phyloP scores from a whole-genome alignment of 2,329 filamentous ascomycete genomes.

The Penicillium sp. region DNA sequence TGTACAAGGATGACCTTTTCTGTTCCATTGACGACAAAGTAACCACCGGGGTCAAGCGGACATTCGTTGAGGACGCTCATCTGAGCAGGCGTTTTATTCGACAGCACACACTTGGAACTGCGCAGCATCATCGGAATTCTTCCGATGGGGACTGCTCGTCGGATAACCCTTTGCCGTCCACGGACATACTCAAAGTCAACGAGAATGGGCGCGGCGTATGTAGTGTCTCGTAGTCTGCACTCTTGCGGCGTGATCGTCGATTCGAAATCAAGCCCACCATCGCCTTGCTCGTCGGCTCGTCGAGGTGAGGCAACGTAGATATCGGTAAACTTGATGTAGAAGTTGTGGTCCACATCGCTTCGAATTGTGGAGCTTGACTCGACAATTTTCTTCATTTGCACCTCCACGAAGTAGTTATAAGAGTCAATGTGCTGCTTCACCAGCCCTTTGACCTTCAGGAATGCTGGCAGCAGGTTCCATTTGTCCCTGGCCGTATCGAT shows the following conservation, averaged over 20 bases:
- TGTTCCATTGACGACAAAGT: slow-evolving; percentile 96
- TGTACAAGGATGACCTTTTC: slow-evolving; percentile 99
- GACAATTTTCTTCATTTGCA: slow-evolving; percentile 95
- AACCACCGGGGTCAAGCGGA: slow-evolving; percentile 90
- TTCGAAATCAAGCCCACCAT: slow-evolving; percentile 38
- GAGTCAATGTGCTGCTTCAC: slow-evolving; percentile 99
- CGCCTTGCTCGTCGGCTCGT: slow-evolving; percentile 70
- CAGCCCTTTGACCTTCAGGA: slow-evolving; percentile 93
- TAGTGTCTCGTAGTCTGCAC: slow-evolving; percentile 92
- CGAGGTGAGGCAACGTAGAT: slow-evolving; percentile 83
- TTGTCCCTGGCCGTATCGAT: slow-evolving; percentile 77
- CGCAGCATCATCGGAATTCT: slow-evolving; percentile 96
- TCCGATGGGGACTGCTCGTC: slow-evolving; percentile 73
- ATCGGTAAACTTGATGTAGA: slow-evolving; percentile 89
- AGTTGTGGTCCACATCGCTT: slow-evolving; percentile 88
- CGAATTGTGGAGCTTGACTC: slow-evolving; percentile 83
- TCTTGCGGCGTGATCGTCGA: slow-evolving; percentile 83
- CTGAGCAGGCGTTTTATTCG: slow-evolving; percentile 76
- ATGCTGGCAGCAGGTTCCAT: slow-evolving; percentile 95
- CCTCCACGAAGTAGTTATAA: slow-evolving; percentile 97
- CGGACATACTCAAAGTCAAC: slow-evolving; percentile 90
- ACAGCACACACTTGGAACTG: slow-evolving; percentile 87
- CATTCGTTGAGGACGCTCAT: slow-evolving; percentile 96
- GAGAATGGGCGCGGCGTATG: slow-evolving; percentile 91
- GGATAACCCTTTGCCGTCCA: slow-evolving; percentile 72